Conservation (phyloP, 805 yeast species). For the Hanseniaspora jakobsenii region DNA sequence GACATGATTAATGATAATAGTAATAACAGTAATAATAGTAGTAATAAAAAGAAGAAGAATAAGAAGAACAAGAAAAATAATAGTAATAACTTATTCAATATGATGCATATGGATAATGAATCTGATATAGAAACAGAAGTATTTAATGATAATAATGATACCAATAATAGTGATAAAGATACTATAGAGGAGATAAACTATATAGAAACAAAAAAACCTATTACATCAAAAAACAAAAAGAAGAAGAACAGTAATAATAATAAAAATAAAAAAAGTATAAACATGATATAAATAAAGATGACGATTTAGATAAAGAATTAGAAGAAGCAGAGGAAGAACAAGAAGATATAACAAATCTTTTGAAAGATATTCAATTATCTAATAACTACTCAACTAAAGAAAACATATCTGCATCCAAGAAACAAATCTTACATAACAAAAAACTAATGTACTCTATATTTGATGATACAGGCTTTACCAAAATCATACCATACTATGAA, state of each 20-base stretch:
- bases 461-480: slow-evolving; percentile 11
- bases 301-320: slow-evolving; percentile 16
- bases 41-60: neutral
- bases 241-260: neutral
- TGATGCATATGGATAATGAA: too few relatives aligned
- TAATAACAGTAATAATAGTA: neutral
- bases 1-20: neutral
- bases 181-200: too few relatives aligned
- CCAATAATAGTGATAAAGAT: too few relatives aligned
- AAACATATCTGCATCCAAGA: too few relatives aligned
- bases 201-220: too few relatives aligned
- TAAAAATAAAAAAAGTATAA: slow-evolving; percentile 13
- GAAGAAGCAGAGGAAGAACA: too few relatives aligned
- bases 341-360: slow-evolving; percentile 10
- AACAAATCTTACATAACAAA: too few relatives aligned
- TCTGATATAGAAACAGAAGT: too few relatives aligned
- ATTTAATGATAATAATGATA: too few relatives aligned
- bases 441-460: too few relatives aligned
- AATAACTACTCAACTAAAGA: slow-evolving; percentile 13
- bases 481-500: neutral
- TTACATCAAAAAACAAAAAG: neutral
- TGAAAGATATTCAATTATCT: slow-evolving; percentile 14
- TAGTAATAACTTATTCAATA: too few relatives aligned
- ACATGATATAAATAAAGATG: slow-evolving; percentile 18
- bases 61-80: neutral